Base-by-base conservation (phyloP, 345 rosid species). In the Lumnitzera racemosa region DNA sequence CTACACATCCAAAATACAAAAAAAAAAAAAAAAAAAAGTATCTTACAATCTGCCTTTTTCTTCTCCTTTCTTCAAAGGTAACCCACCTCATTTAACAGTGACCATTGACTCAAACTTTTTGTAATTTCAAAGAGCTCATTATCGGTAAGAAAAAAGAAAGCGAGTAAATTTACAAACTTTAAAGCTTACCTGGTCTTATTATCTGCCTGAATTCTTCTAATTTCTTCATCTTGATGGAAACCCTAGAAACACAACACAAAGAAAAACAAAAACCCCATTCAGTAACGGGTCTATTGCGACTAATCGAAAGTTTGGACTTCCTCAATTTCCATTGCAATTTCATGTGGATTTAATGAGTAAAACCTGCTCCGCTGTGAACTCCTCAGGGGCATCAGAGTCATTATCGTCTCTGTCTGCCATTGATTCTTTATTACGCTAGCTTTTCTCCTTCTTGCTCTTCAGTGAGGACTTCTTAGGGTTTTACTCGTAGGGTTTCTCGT, bases 291-390 rank as follows among this genome's bases (percentile, higher is more conserved):
- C 7, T 36, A 14, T 16, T 15, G 24, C 43, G n/a, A 10, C 31
- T 2, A 3, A 20, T 23, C 5, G 55, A 51, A 61, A 52, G 29
- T 25, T 29, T 5, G 36, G 14, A 31, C 53, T 9, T 36, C 43
- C 43, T 5, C 1, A 36, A 4, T 36, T 36, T 36, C 1, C 9
- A 20, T 1, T 7, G 48, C n/a, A 46, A 53, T 29, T 11, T 56
- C 57, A 12, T 17, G 5, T 13, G 3, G 12, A 48, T 20, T 20
- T 20, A 20, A 20, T 20, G 20, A 20, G 20, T 20, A 16, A 31
- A 56, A 91, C 96, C 96, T 92, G 96, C 60, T 87, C 88, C 16
- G 80, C 76, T 3, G 90, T 78, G 58, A 86, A 74, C 62, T 88
- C 96, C 77, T 91, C 98, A 0, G 98, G 98, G 25, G 81, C 81